A percentile compares a stretch with the other conserved stretches of the same genome.
Evolutionary conservation across 352 stramenopile species (phyloP).

Genomic region (Globisporangium nodosum): DNA sequence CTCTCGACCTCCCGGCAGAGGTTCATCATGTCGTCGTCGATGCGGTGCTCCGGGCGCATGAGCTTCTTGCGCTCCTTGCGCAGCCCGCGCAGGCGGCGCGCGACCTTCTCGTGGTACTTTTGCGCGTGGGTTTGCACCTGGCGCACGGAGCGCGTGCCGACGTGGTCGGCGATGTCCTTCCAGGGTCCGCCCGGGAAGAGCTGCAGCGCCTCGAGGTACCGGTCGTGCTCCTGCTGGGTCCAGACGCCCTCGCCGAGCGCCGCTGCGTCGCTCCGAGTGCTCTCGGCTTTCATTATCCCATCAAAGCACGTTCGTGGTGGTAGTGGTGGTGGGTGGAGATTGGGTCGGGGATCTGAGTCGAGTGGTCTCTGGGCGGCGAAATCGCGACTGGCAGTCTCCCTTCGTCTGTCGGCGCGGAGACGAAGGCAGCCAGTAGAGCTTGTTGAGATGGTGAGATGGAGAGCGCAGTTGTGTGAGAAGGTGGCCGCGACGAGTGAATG

Average conservation of each 20-base stretch:
- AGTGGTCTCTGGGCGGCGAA: background rate
- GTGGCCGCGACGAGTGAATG: background rate
- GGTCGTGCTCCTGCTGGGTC: slow-evolving; percentile 29
- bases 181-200: slow-evolving; percentile 22
- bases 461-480: background rate
- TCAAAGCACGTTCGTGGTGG: background rate
- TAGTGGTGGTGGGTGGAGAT: background rate
- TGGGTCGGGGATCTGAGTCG: too few species aligned
- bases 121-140: too few species aligned
- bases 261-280: slow-evolving; percentile 4
- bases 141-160: slow-evolving; percentile 18
- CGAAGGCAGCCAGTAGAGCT: background rate
- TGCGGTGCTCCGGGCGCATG: slow-evolving; percentile 42
- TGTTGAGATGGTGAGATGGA: too few species aligned
- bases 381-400: background rate
- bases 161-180: slow-evolving; percentile 18
- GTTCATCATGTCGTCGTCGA: slow-evolving; percentile 32
- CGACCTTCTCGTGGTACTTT: slow-evolving; percentile 60
- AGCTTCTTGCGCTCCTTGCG: slow-evolving; percentile 57
- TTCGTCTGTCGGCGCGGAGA: background rate
- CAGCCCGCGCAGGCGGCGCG: slow-evolving; percentile 43
- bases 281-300: slow-evolving; percentile 2
- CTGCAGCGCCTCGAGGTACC: slow-evolving; percentile 19
- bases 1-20: slow-evolving; percentile 13
- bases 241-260: slow-evolving; percentile 14